These are phyloP conservation scores for Didymella sp. DNA, from an alignment of 2,329 filamentous ascomycete genomes.

Conservation along the genomic window DNA sequence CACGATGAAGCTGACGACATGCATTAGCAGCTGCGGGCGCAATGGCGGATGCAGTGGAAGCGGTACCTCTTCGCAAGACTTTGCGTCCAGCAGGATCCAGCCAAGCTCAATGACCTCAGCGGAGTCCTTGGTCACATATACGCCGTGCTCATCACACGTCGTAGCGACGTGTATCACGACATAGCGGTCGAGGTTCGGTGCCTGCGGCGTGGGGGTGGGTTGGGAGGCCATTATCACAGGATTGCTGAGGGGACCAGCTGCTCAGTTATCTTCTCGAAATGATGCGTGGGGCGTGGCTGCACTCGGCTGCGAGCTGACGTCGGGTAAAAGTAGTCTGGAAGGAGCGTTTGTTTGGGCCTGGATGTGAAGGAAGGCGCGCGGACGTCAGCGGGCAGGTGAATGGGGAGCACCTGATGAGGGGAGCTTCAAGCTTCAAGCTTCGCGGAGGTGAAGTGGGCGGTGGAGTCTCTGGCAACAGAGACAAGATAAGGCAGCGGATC, in stretches of 20 bases:
- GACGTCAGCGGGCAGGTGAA: conserved; percentile 41
- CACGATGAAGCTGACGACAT: conserved; percentile 78
- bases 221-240: conserved; percentile 37
- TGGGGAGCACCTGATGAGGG: conserved; percentile 22
- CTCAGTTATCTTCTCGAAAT: neutral
- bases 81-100: conserved; percentile 94
- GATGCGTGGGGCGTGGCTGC: conserved; percentile 14
- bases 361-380: conserved; percentile 20
- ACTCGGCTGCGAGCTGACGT: conserved; percentile 19
- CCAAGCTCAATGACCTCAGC: conserved; percentile 99
- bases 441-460: conserved; percentile 27
- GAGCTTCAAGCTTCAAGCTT: conserved; percentile 29
- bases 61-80: conserved; percentile 85
- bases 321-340: conserved; percentile 19
- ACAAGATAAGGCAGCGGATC: conserved; percentile 26
- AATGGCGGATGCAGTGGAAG: conserved; percentile 17
- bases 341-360: conserved; percentile 20
- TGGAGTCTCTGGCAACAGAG: conserved; percentile 28
- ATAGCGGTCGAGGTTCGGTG: conserved; percentile 80
- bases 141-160: conserved; percentile 98
- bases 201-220: conserved; percentile 41
- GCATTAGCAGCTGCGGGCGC: conserved; percentile 36
- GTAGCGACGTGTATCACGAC: conserved; percentile 98
- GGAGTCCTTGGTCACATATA: conserved; percentile 99
- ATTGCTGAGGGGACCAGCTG: conserved; percentile 16